phyloP scores from a whole-genome alignment of 495 filamentous ascomycete genomes.

The Neurospora discreta region DNA sequence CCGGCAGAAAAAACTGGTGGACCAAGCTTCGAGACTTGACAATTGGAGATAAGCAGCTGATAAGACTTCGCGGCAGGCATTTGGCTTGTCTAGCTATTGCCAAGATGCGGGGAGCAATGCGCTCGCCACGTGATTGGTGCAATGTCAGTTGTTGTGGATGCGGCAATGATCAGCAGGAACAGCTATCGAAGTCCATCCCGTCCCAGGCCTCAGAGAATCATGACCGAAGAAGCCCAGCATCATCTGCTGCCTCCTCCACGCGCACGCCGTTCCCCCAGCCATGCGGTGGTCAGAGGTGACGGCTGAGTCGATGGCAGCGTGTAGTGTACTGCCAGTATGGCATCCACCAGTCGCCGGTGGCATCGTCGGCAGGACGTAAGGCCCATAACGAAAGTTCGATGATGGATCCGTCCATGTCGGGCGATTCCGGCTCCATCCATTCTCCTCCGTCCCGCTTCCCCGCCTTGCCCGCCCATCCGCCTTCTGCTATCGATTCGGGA shows the following conservation, averaged over 20 bases:
- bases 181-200: background rate
- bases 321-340: background rate
- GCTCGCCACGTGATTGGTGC: background rate
- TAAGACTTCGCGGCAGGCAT: background rate
- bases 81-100: background rate
- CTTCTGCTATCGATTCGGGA: background rate
- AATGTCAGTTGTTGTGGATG: background rate
- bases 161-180: background rate
- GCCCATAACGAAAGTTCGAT: background rate
- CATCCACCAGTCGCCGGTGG: background rate
- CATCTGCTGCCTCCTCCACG: too few species aligned
- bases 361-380: background rate
- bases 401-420: background rate
- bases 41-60: background rate
- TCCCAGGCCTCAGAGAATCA: too few species aligned
- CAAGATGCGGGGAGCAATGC: background rate
- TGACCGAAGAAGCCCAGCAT: too few species aligned
- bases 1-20: conserved; percentile 19
- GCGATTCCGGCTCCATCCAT: background rate
- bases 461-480: background rate
- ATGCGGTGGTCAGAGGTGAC: background rate
- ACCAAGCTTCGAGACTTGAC: background rate
- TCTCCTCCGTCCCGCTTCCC: background rate
- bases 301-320: background rate
- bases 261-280: background rate